Evolutionary conservation across 2,329 filamentous ascomycete genomes (phyloP).

Genomic region (Botrytis cinerea): DNA sequence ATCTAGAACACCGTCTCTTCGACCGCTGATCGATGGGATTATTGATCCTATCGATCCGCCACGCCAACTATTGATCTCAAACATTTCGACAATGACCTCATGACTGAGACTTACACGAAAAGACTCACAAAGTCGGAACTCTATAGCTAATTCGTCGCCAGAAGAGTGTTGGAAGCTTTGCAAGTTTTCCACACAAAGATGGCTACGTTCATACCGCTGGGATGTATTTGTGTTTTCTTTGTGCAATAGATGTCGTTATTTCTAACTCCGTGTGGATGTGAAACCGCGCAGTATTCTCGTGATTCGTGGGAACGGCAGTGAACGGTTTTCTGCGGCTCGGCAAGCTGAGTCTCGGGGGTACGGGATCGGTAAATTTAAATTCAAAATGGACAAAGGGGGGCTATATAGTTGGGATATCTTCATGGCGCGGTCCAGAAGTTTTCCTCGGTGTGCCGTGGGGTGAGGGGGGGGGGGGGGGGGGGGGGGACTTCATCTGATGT

Average conservation of each 20-base stretch:
- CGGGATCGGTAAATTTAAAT: not conserved
- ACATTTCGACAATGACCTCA: conserved; percentile 12
- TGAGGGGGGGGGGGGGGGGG: not conserved
- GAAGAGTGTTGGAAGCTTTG: conserved; percentile 1
- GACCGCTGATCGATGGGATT: conserved; percentile 18
- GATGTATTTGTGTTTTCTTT: not conserved
- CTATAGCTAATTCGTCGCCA: conserved; percentile 3
- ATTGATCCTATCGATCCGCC: conserved; percentile 15
- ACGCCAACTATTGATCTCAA: conserved; percentile 5
- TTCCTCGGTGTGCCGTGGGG: not conserved
- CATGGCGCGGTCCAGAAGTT: not conserved
- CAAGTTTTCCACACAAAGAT: conserved; percentile 12
- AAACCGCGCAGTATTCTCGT: not conserved
- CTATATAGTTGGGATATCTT: not conserved
- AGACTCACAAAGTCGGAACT: conserved; percentile 12
- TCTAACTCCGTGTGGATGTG: conserved; percentile 4
- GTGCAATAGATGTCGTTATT: not conserved
- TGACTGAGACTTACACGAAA: not conserved
- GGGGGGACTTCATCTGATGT: not conserved
- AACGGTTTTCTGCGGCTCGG: not conserved
- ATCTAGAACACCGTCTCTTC: not conserved
- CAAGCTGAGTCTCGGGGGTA: not conserved
- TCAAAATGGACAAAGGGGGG: not conserved
- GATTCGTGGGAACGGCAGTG: not conserved
- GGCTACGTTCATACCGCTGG: conserved; percentile 17